These are phyloP conservation scores for Wolfiporia cocos DNA, from an alignment of 1,284 basidiomycete species.

Conservation along the genomic window DNA sequence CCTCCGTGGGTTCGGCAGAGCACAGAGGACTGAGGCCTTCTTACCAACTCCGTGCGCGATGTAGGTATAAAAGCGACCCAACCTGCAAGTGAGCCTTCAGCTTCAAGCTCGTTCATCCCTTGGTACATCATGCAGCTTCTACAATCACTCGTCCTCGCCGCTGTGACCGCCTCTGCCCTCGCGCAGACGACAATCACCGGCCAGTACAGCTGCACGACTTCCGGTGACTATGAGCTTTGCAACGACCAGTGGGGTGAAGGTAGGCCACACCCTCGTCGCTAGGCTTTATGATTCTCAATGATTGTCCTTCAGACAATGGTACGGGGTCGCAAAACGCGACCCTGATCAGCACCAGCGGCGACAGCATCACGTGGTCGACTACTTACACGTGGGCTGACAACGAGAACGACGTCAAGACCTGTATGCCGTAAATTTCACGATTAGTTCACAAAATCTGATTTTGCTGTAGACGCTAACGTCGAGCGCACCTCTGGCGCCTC, in stretches of 20 bases:
- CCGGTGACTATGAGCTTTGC: constrained; percentile 45
- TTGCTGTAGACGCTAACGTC: constrained; percentile 3
- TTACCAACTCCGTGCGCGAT: too few relatives aligned
- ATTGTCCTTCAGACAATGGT: constrained; percentile 28
- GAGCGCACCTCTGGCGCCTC: constrained; percentile 2
- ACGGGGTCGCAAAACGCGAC: constrained; percentile 46
- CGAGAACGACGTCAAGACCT: constrained; percentile 50
- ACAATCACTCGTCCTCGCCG: constrained; percentile 12
- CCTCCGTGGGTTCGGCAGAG: too few relatives aligned
- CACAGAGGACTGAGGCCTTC: too few relatives aligned
- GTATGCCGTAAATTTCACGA: constrained; percentile 26
- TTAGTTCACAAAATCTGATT: too few relatives aligned
- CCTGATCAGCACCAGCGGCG: constrained; percentile 34
- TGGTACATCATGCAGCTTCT: constrained; percentile 8
- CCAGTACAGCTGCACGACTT: constrained; percentile 36
- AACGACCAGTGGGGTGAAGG: constrained; percentile 51
- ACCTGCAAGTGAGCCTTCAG: background rate
- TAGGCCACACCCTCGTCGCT: constrained; percentile 20
- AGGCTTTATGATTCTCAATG: background rate
- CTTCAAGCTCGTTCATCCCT: background rate
- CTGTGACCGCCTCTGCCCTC: constrained; percentile 15
- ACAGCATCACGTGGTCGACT: constrained; percentile 46
- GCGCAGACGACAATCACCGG: constrained; percentile 35
- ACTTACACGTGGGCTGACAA: constrained; percentile 50
- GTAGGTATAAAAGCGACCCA: background rate